Evolutionary conservation across 176 grass and related monocot genomes (phyloP).

Genomic region (Elaeis guineensis): DNA sequence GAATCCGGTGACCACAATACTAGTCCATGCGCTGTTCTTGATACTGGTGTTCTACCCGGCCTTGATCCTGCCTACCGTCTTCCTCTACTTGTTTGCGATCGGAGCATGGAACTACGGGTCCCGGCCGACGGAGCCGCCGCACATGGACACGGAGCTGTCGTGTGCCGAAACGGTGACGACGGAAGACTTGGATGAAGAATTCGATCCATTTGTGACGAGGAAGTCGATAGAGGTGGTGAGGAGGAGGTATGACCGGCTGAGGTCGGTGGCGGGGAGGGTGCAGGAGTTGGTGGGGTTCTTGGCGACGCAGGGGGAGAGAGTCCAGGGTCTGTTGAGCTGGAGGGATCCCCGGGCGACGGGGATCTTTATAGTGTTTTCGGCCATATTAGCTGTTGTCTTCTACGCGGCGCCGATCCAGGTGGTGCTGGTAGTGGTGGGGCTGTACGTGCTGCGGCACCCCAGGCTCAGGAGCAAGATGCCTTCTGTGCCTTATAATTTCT

Average conservation of each 20-base stretch:
- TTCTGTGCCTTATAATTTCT: slow-evolving; percentile 14
- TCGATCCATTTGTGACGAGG: slow-evolving; percentile 1
- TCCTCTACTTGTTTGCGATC: slow-evolving; percentile 25
- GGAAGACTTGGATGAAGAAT: slow-evolving; percentile 21
- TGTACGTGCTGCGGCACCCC: slow-evolving; percentile 15
- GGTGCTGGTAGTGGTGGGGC: neutral
- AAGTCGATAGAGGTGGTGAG: neutral
- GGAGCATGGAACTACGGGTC: slow-evolving; percentile 17
- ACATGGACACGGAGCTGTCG: neutral
- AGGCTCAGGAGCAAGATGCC: slow-evolving; percentile 10
- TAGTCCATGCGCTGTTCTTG: neutral
- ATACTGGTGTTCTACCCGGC: neutral
- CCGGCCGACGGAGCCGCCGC: neutral
- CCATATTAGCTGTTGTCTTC: neutral
- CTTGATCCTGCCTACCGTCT: slow-evolving; percentile 11
- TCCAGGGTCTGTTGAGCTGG: slow-evolving; percentile 19
- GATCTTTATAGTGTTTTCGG: neutral
- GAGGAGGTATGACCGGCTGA: slow-evolving; percentile 12
- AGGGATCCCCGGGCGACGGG: slow-evolving; percentile 23
- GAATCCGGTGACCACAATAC: neutral
- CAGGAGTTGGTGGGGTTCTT: neutral
- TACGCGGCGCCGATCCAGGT: slow-evolving; percentile 4
- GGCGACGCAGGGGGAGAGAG: slow-evolving; percentile 18
- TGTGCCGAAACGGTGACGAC: neutral
- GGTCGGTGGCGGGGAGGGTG: neutral